A percentile compares a stretch with the other conserved stretches of the same genome.
These are phyloP conservation scores for Fallopia convolvulus DNA, from an alignment of 148 eudicot genomes.

Conservation along the genomic window DNA sequence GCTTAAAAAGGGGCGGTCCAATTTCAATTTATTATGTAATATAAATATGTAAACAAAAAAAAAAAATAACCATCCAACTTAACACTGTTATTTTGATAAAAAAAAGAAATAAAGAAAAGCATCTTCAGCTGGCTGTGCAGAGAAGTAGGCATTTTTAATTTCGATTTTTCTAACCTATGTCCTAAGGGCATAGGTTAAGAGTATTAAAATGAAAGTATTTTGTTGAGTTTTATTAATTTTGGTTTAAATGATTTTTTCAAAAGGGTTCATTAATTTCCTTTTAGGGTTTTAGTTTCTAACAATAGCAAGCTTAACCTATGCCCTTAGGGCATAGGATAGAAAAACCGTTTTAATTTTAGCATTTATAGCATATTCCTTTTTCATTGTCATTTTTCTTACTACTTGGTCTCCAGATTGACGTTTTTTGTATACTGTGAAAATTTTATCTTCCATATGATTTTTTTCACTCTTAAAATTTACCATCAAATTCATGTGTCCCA, in stretches of 20 bases:
- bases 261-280: too few relatives aligned
- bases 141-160: not conserved
- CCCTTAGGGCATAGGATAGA: too few relatives aligned
- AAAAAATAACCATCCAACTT: not conserved
- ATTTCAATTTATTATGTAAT: not conserved
- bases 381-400: not conserved
- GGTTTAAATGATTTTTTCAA: too few relatives aligned
- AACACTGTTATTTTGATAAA: not conserved
- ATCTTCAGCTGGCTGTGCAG: constrained; percentile 8
- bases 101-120: not conserved
- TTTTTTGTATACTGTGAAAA: not conserved
- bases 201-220: too few relatives aligned
- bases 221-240: too few relatives aligned
- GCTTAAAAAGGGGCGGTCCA: constrained; percentile 8
- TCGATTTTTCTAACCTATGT: too few relatives aligned
- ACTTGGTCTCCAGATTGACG: not conserved
- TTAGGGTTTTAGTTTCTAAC: too few relatives aligned
- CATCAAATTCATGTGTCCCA: not conserved
- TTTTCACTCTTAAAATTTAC: not conserved
- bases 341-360: not conserved
- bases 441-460: not conserved
- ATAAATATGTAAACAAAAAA: not conserved
- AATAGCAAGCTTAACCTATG: too few relatives aligned
- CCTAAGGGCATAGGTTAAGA: too few relatives aligned
- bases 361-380: not conserved